These are phyloP conservation scores for Chamaecyparis obtusa DNA, from an alignment of 75 land plant genomes.

Conservation along the genomic window DNA sequence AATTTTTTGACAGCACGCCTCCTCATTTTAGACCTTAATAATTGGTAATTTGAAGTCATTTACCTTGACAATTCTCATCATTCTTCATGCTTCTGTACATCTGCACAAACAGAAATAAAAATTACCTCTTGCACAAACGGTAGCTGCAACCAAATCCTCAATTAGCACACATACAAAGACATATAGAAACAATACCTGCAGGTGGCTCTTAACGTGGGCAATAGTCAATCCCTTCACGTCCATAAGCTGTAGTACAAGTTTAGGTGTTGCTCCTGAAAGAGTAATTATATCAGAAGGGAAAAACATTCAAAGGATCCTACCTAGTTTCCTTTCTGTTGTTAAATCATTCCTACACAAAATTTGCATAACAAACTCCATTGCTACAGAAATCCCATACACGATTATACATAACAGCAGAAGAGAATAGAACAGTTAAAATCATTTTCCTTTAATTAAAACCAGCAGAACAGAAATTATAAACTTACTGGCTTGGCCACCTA, in stretches of 20 bases:
- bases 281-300: background rate
- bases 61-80: conserved; percentile 44
- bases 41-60: background rate
- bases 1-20: too few relatives aligned
- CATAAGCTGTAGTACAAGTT: conserved; percentile 66
- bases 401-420: background rate
- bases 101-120: conserved; percentile 19
- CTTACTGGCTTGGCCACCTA: conserved; percentile 75
- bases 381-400: too few relatives aligned
- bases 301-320: background rate
- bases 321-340: background rate
- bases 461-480: too few relatives aligned
- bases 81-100: conserved; percentile 74
- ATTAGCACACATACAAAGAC: background rate
- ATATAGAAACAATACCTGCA: conserved; percentile 38
- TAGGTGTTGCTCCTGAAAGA: conserved; percentile 64
- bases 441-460: too few relatives aligned
- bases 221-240: conserved; percentile 62
- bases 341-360: background rate
- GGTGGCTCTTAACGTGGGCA: conserved; percentile 72
- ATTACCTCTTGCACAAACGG: background rate
- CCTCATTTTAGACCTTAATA: background rate
- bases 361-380: too few relatives aligned
- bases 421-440: too few relatives aligned
- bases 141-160: background rate